Evolutionary conservation across 2,329 filamentous ascomycete genomes (phyloP).

Genomic region (Monosporascus sp.): DNA sequence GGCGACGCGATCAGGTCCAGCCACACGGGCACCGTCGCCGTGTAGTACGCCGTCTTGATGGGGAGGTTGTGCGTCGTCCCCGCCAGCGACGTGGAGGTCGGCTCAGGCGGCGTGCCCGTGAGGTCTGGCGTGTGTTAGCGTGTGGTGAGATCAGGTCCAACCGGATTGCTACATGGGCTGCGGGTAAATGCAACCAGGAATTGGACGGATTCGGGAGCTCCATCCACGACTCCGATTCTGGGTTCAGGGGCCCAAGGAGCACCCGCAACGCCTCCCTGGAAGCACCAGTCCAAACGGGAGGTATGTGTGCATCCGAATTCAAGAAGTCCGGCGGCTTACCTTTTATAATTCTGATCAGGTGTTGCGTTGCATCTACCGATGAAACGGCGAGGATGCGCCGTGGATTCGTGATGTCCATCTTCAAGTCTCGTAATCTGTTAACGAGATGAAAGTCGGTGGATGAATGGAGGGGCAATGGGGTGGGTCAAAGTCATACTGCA

Average conservation of each 20-base stretch:
- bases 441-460: neutral
- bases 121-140: conserved; percentile 37
- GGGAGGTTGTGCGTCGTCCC: conserved; percentile 53
- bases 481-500: neutral
- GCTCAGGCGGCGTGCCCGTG: conserved; percentile 40
- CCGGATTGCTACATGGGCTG: neutral
- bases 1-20: conserved; percentile 54
- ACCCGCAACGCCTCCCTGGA: no score
- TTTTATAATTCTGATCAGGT: conserved; percentile 47
- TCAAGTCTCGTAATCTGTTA: conserved; percentile 2
- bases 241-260: no score
- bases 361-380: conserved; percentile 39
- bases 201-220: neutral
- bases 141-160: neutral
- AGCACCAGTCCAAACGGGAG: no score
- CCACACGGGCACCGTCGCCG: conserved; percentile 57
- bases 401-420: conserved; percentile 44
- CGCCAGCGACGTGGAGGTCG: conserved; percentile 41
- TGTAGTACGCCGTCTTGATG: conserved; percentile 58
- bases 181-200: neutral
- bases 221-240: no score
- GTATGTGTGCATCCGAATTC: no score
- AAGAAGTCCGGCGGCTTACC: conserved; percentile 30
- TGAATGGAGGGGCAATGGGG: conserved; percentile 5
- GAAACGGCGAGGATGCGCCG: conserved; percentile 55